Conservation (phyloP, 2,329 filamentous ascomycete species). For the Colletotrichum costaricense region DNA sequence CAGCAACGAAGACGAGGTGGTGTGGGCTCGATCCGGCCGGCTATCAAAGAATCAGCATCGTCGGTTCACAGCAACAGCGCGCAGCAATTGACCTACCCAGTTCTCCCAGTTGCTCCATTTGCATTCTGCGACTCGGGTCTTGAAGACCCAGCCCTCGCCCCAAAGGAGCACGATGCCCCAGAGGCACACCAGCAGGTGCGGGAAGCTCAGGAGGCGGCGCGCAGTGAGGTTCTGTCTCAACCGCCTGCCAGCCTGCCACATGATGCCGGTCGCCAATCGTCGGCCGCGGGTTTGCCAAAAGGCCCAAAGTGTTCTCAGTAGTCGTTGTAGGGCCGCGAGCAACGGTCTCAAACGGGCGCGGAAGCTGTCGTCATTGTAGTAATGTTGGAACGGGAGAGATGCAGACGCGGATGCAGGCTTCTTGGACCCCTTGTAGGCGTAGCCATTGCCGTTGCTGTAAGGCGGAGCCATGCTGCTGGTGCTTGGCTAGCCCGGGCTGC, state of each 20-base stretch:
- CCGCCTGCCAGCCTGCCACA: slow-evolving; percentile 38
- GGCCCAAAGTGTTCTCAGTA: slow-evolving; percentile 18
- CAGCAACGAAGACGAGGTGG: slow-evolving; percentile 85
- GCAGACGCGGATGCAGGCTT: neutral
- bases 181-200: slow-evolving; percentile 74
- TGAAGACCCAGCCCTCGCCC: slow-evolving; percentile 86
- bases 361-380: slow-evolving; percentile 37
- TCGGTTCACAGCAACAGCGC: neutral
- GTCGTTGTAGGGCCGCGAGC: slow-evolving; percentile 10
- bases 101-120: slow-evolving; percentile 90
- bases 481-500: slow-evolving; percentile 28
- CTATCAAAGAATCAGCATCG: slow-evolving; percentile 56
- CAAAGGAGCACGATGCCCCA: slow-evolving; percentile 86
- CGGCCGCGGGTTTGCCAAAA: slow-evolving; percentile 33
- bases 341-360: slow-evolving; percentile 33
- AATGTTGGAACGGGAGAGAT: slow-evolving; percentile 29
- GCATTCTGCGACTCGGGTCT: slow-evolving; percentile 76
- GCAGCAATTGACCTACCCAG: slow-evolving; percentile 74
- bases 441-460: slow-evolving; percentile 50
- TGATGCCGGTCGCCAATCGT: slow-evolving; percentile 22
- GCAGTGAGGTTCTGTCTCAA: slow-evolving; percentile 59
- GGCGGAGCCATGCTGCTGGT: slow-evolving; percentile 46
- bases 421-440: slow-evolving; percentile 32
- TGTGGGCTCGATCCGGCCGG: slow-evolving; percentile 83
- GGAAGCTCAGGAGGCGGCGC: slow-evolving; percentile 68